Evolutionary conservation across 2,329 filamentous ascomycete species (phyloP), one percentile per base, ranked within the genome.

Genomic region (Aspergillus eucalypticola): DNA sequence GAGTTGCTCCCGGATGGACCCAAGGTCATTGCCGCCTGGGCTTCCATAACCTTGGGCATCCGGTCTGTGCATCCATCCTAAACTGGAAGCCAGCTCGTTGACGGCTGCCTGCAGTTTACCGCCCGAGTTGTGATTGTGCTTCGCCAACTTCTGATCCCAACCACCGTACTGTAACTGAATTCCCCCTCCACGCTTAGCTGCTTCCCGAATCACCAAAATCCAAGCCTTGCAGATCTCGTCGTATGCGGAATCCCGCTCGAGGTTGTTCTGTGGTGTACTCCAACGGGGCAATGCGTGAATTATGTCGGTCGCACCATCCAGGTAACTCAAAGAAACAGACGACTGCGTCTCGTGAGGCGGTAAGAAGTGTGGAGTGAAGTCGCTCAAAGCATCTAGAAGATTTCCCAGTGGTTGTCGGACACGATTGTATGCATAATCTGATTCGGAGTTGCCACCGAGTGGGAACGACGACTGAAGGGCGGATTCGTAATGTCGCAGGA

Each of bases 141-240:
- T 92, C 25, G 87, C 82, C 48, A 99, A 80, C 68, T 88, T 91
- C 75, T 95, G 88, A 70, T 98, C 94, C 95, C 95, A 99, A 60
- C 91, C 91, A 56, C 90, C 92, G 50, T 92, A 91, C 70, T 96
- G 91, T 65, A 99, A 73, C 66, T 91, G 88, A 69, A 98, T 95
- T 35, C 95, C 95, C 27, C 92, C 93, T 10, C 92, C 94, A 67
- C 90, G 86, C 81, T 98, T 98, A 21, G 90, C 88, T 2, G 92
- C 92, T 76, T 99, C 95, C 62, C 88, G 89, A 67, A 99, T 90
- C 53, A 96, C 94, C 66, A 96, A 77, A 15, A 91, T 88, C 95
- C 95, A 99, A 1, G 95, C 95, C 71, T 90, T 92, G 25, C 91
- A 89, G 64, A 99, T 93, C 73, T 98, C 95, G 70, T 99, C 94